A percentile compares a stretch with the other conserved stretches of the same genome.
Evolutionary conservation across 2,329 filamentous ascomycete species (phyloP).

Genomic region (Colletotrichum navitas): DNA sequence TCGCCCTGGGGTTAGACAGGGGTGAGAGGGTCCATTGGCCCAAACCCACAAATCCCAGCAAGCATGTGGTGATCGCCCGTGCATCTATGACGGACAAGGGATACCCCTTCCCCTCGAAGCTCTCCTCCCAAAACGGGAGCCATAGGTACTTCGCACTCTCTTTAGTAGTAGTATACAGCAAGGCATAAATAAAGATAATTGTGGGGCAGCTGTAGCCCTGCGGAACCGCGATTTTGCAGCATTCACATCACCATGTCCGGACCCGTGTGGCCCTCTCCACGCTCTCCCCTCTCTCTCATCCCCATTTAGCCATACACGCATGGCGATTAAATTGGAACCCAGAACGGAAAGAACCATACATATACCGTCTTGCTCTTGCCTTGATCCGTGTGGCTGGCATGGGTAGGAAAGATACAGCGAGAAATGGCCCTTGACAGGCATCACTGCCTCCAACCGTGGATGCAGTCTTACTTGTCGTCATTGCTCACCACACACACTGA

Average conservation of each 20-base stretch:
- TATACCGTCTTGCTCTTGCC: not conserved
- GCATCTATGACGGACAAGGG: conserved; percentile 29
- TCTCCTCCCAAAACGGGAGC: conserved; percentile 27
- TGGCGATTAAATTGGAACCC: conserved; percentile 26
- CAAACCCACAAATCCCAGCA: conserved; percentile 34
- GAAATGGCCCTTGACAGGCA: conserved; percentile 30
- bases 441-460: not conserved
- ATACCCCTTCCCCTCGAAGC: conserved; percentile 5
- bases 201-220: conserved; percentile 3
- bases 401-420: conserved; percentile 25
- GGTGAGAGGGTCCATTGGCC: conserved; percentile 21
- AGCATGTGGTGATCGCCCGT: conserved; percentile 42
- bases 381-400: not conserved
- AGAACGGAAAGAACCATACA: not conserved
- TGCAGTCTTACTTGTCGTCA: not conserved
- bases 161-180: not conserved
- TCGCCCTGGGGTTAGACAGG: not conserved
- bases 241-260: not conserved
- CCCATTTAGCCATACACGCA: conserved; percentile 21
- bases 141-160: not conserved
- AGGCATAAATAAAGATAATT: not conserved
- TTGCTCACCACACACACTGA: not conserved
- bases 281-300: not conserved
- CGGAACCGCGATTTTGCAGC: not conserved
- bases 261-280: conserved; percentile 24